These are phyloP conservation scores for Akanthomyces uredinophilus DNA, from an alignment of 2,329 filamentous ascomycete species.

Conservation along the genomic window DNA sequence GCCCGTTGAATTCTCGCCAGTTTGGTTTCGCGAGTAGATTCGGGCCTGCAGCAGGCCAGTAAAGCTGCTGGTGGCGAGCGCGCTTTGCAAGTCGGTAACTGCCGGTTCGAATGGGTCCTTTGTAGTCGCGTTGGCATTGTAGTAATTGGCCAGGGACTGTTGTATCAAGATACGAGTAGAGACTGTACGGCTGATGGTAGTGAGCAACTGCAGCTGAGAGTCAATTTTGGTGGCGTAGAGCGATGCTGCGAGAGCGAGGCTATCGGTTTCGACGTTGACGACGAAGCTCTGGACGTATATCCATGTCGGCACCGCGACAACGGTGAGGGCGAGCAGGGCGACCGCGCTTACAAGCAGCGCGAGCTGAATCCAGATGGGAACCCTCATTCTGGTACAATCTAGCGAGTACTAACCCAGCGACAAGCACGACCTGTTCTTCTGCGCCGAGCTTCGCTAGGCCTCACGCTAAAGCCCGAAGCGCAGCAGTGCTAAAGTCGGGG, in stretches of 20 bases:
- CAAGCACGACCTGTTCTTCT: neutral
- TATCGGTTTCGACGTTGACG: conserved; percentile 47
- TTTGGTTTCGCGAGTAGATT: conserved; percentile 66
- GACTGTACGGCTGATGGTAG: conserved; percentile 68
- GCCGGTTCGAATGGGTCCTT: conserved; percentile 56
- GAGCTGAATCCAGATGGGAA: conserved; percentile 84
- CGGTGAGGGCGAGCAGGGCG: conserved; percentile 67
- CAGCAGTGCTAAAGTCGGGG: neutral
- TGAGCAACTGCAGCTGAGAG: conserved; percentile 72
- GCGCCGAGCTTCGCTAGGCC: neutral
- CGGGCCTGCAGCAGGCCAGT: conserved; percentile 62
- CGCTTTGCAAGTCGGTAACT: conserved; percentile 61
- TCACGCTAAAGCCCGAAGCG: neutral
- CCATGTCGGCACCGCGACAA: conserved; percentile 74
- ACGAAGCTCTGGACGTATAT: conserved; percentile 53
- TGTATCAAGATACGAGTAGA: conserved; percentile 61
- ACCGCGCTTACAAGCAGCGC: conserved; percentile 71
- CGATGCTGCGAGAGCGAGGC: conserved; percentile 72
- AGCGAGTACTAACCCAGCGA: neutral
- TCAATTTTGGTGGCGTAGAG: conserved; percentile 80
- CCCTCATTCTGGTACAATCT: conserved; percentile 55
- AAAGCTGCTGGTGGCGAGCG: conserved; percentile 57
- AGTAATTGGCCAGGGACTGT: conserved; percentile 46
- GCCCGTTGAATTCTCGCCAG: conserved; percentile 45
- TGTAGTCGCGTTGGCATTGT: conserved; percentile 47